Base-by-base conservation (phyloP, 2,329 filamentous ascomycete species). In the Trichophyton schoenleinii region DNA sequence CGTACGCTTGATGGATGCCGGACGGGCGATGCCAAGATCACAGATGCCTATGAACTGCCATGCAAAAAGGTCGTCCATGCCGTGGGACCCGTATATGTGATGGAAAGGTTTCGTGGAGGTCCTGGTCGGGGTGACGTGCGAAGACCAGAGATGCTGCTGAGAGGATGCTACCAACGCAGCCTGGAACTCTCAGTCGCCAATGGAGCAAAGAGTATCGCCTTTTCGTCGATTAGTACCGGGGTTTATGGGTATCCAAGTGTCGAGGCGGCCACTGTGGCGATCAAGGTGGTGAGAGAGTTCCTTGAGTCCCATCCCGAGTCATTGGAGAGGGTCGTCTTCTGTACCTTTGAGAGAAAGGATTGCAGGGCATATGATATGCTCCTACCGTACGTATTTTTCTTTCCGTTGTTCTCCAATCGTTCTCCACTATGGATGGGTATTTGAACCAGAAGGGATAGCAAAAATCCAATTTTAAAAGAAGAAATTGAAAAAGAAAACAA, bases 191-290 rank as follows among this genome's bases (percentile, higher is more conserved):
- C 91, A 0, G 84, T 84, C 0, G 73, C 84, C 59, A 80, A 86
- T 60, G 80, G 78, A 0, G 81, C 88, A 68, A 82, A 80, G 69
- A 89, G 82, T 53, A 80, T 97, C 61, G 94, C 89, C 0, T 96
- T 99, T 68, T 84, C 86, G 46, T 87, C 84, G 20, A 81, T 97
- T 63, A 95, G 91, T 70, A 96, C 92, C 0, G 94, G 92, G 0
- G 73, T 96, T 0, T 97, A 96, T 70, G 89, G 89, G 0, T 97
- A 95, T 70, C 92, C 92, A 0, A 88, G 83, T 67, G 65, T 70
- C 0, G 81, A 85, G 46, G 94, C 92, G 0, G 89, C 90, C 0
- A 72, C 78, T n/a, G 80, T 87, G 8, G 94, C 90, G 1, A 80
- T 87, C 59, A 77, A 80, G 36, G 82, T 83, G 42, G 81, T 84